Conservation (phyloP, 495 filamentous ascomycete genomes). For the Entonaema liquescens region DNA sequence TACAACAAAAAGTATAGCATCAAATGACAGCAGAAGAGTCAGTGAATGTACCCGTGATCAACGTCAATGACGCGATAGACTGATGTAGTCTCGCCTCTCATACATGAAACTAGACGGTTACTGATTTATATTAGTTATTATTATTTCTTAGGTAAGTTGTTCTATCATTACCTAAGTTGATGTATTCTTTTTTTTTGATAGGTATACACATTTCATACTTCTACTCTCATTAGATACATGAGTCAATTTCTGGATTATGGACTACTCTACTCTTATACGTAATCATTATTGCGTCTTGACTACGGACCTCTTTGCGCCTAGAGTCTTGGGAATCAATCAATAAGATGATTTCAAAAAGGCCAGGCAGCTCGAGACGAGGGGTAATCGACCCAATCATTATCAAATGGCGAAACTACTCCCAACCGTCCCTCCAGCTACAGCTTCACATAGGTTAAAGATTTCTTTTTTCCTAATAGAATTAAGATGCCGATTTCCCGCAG, state of each 20-base stretch:
- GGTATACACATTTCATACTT: neutral
- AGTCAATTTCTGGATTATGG: neutral
- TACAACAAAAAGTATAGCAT: neutral
- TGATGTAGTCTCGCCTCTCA: neutral
- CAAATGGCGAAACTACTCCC: neutral
- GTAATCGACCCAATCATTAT: neutral
- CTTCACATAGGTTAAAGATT: neutral
- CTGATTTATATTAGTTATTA: too few species aligned
- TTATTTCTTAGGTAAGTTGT: neutral
- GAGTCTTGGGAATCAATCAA: too few species aligned
- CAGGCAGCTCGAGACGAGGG: neutral
- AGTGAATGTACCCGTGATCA: neutral
- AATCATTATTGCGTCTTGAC: neutral
- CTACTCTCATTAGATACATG: neutral
- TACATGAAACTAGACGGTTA: neutral
- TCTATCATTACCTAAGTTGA: neutral
- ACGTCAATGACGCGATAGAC: conserved; percentile 1
- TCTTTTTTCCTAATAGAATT: too few species aligned
- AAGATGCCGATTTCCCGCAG: neutral
- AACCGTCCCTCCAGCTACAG: neutral
- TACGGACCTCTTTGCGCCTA: neutral
- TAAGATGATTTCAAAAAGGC: neutral
- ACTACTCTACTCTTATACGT: neutral
- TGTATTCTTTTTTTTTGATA: too few species aligned
- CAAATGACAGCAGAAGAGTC: conserved; percentile 2